phyloP scores from a whole-genome alignment of 2,329 filamentous ascomycete species.

The Colletotrichum camelliae region DNA sequence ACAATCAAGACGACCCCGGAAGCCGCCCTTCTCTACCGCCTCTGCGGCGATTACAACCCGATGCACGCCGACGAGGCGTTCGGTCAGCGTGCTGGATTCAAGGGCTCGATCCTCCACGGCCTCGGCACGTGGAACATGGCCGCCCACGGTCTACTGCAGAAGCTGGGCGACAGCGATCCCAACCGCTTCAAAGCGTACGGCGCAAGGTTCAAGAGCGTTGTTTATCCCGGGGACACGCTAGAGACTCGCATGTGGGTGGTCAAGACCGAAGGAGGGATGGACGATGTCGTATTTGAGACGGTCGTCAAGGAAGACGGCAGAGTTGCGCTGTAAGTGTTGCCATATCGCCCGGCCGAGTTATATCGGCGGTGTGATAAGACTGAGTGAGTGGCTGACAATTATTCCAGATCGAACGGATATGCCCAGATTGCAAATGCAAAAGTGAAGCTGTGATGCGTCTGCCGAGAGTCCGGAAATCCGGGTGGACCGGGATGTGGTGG shows the following conservation, averaged over 20 bases:
- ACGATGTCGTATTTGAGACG: slow-evolving; percentile 45
- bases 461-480: not conserved
- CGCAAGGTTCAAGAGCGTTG: slow-evolving; percentile 50
- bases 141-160: slow-evolving; percentile 45
- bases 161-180: slow-evolving; percentile 45
- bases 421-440: slow-evolving; percentile 31
- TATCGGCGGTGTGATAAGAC: slow-evolving; percentile 21
- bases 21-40: slow-evolving; percentile 44
- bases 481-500: not conserved
- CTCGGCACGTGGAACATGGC: slow-evolving; percentile 53
- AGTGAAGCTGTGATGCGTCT: slow-evolving; percentile 30
- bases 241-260: slow-evolving; percentile 48
- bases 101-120: slow-evolving; percentile 50
- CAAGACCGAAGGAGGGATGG: slow-evolving; percentile 32
- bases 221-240: slow-evolving; percentile 50
- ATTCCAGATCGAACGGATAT: slow-evolving; percentile 32
- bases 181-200: slow-evolving; percentile 45
- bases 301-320: slow-evolving; percentile 41
- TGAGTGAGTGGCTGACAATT: slow-evolving; percentile 20
- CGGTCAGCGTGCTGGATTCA: slow-evolving; percentile 47
- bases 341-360: not conserved
- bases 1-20: slow-evolving; percentile 43
- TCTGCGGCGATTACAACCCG: slow-evolving; percentile 56
- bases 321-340: slow-evolving; percentile 34
- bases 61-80: slow-evolving; percentile 49